Percentiles rank a stretch among this genome's conserved stretches.
Evolutionary conservation across 495 filamentous ascomycete species (phyloP).

Genomic region (Aspergillus wentii): DNA sequence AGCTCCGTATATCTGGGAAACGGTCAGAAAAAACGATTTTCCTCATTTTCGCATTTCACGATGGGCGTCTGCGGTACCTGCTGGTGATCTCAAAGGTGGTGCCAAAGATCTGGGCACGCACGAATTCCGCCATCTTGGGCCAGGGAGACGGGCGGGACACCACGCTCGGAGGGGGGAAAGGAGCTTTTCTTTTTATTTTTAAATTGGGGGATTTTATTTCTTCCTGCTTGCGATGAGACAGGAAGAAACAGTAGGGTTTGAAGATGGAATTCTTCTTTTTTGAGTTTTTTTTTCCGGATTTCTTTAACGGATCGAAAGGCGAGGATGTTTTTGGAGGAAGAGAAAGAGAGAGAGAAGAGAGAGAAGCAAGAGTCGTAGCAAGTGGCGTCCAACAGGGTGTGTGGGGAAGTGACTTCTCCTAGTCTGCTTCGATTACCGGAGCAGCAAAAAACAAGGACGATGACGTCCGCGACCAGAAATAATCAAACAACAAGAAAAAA

Average conservation of each 20-base stretch:
- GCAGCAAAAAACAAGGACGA: constrained; percentile 30
- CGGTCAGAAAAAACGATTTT: constrained; percentile 9
- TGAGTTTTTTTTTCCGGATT: too few species aligned
- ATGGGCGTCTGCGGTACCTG: constrained; percentile 56
- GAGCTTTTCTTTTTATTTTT: neutral
- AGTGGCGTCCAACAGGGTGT: constrained; percentile 20
- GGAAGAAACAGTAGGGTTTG: too few species aligned
- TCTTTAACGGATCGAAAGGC: too few species aligned
- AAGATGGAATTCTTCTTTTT: too few species aligned
- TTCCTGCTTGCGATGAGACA: constrained; percentile 5
- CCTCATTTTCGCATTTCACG: neutral
- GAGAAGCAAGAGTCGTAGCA: constrained; percentile 20
- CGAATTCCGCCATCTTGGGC: constrained; percentile 89
- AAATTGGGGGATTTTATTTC: neutral
- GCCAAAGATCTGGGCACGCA: constrained; percentile 98
- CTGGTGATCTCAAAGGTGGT: constrained; percentile 99
- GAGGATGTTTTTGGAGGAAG: constrained; percentile 16
- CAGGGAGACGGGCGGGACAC: constrained; percentile 10
- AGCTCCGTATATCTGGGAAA: constrained; percentile 83
- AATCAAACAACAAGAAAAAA: too few species aligned
- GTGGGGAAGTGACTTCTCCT: constrained; percentile 32
- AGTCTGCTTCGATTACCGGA: constrained; percentile 19
- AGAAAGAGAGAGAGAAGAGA: constrained; percentile 12
- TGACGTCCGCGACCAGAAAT: constrained; percentile 31
- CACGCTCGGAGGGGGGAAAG: constrained; percentile 10